These are phyloP conservation scores for Trichoderma hamatum DNA, from an alignment of 2,329 filamentous ascomycete species.

Conservation along the genomic window DNA sequence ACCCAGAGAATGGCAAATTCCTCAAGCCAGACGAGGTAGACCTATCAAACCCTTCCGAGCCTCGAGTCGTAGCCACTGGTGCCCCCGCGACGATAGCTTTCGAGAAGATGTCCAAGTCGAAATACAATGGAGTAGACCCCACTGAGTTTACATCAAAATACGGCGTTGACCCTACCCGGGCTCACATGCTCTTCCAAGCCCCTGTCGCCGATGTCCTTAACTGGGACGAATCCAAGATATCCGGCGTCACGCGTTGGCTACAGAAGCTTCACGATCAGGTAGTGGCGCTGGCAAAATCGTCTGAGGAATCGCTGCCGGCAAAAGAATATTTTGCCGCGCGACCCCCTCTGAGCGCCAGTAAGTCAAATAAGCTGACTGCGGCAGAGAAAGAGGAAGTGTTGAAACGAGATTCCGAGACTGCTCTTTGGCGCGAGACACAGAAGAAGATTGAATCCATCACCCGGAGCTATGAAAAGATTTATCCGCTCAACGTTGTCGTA, in stretches of 20 bases:
- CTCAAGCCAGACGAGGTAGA: constrained; percentile 77
- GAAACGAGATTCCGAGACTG: constrained; percentile 51
- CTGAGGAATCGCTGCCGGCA: constrained; percentile 30
- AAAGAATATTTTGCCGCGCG: constrained; percentile 45
- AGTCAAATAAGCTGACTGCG: constrained; percentile 34
- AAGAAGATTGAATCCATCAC: constrained; percentile 68
- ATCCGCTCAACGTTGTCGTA: constrained; percentile 79
- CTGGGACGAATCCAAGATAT: constrained; percentile 84
- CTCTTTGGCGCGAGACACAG: constrained; percentile 68
- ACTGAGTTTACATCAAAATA: constrained; percentile 70
- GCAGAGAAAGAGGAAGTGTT: constrained; percentile 39
- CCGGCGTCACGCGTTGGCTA: constrained; percentile 81
- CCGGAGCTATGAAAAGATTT: constrained; percentile 68
- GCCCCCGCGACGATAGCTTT: constrained; percentile 64
- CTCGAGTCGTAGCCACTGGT: constrained; percentile 65
- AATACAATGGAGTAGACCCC: constrained; percentile 88
- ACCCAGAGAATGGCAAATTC: constrained; percentile 75
- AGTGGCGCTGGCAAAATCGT: constrained; percentile 29
- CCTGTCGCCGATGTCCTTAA: constrained; percentile 82
- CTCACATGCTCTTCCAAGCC: constrained; percentile 87
- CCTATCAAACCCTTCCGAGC: constrained; percentile 56
- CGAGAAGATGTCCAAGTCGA: constrained; percentile 96
- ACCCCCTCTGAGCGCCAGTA: constrained; percentile 23
- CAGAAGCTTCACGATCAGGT: constrained; percentile 66
- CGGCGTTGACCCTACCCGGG: constrained; percentile 81